These are phyloP conservation scores for Acorus gramineus DNA, from an alignment of 106 monocot genomes.

Conservation along the genomic window DNA sequence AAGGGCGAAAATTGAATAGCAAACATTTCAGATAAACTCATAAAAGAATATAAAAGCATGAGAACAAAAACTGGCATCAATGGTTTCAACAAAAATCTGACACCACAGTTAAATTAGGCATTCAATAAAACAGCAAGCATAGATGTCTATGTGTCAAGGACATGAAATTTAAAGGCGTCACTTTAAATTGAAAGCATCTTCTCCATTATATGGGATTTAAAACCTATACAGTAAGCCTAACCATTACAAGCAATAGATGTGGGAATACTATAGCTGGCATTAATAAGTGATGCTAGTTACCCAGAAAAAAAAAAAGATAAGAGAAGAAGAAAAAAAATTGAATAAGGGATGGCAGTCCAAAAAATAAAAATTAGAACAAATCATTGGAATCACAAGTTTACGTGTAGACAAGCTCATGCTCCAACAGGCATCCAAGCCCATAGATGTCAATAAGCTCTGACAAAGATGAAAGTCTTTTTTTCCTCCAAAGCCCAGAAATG, in stretches of 20 bases:
- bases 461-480: too few species aligned
- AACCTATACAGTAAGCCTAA: not conserved
- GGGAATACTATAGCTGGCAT: not conserved
- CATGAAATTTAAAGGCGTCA: conserved; percentile 4
- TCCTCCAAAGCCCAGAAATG: too few species aligned
- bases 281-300: too few species aligned
- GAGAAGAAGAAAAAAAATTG: too few species aligned
- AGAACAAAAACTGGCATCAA: conserved; percentile 14
- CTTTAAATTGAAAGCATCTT: not conserved
- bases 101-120: conserved; percentile 14
- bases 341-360: too few species aligned
- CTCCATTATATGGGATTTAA: not conserved
- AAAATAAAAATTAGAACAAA: too few species aligned
- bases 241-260: not conserved
- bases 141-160: not conserved
- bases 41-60: conserved; percentile 1
- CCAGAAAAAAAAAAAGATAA: too few species aligned
- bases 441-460: too few species aligned
- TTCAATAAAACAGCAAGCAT: conserved; percentile 14
- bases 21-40: conserved; percentile 5
- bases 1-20: conserved; percentile 2
- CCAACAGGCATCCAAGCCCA: too few species aligned
- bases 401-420: too few species aligned
- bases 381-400: too few species aligned
- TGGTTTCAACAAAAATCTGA: conserved; percentile 25